A percentile compares a stretch with the other conserved stretches of the same genome.
Conservation (phyloP, 2,329 filamentous ascomycete species). For the Aspergillus fijiensis region DNA sequence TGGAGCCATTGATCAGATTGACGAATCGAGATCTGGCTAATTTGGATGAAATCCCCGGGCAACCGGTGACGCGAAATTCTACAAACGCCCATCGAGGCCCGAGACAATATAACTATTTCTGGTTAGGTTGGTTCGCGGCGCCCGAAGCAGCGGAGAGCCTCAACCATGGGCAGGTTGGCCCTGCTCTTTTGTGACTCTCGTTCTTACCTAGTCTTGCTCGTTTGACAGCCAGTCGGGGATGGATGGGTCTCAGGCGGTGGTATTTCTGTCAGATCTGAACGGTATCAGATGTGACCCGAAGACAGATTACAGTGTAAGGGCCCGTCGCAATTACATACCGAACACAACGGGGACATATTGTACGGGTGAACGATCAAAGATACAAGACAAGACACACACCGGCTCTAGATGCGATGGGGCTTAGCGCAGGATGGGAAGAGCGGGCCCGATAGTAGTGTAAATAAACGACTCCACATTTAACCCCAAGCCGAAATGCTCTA, state of each 20-base stretch:
- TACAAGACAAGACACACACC: not conserved
- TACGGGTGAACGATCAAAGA: not conserved
- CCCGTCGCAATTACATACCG: constrained; percentile 6
- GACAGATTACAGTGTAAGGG: constrained; percentile 13
- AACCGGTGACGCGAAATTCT: constrained; percentile 23
- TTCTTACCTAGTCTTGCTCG: constrained; percentile 1
- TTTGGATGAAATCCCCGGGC: constrained; percentile 2
- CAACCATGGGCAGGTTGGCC: constrained; percentile 29
- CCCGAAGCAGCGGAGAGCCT: constrained; percentile 29
- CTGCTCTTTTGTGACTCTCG: not conserved
- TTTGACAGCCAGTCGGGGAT: constrained; percentile 9
- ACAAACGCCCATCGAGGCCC: constrained; percentile 8
- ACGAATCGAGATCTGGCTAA: constrained; percentile 10
- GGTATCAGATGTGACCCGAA: not conserved
- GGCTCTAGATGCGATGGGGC: constrained; percentile 1
- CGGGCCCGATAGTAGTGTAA: constrained; percentile 24
- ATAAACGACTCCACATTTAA: constrained; percentile 26
- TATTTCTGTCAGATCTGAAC: constrained; percentile 1
- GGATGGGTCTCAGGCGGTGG: constrained; percentile 1
- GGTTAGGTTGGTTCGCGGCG: constrained; percentile 20
- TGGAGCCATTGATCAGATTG: not conserved
- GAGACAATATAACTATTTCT: constrained; percentile 27
- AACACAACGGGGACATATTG: constrained; percentile 1
- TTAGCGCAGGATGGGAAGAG: constrained; percentile 13
- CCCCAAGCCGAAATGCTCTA: constrained; percentile 13